Base-by-base conservation (phyloP, 441 rosid genomes). In the Croton setiger region DNA sequence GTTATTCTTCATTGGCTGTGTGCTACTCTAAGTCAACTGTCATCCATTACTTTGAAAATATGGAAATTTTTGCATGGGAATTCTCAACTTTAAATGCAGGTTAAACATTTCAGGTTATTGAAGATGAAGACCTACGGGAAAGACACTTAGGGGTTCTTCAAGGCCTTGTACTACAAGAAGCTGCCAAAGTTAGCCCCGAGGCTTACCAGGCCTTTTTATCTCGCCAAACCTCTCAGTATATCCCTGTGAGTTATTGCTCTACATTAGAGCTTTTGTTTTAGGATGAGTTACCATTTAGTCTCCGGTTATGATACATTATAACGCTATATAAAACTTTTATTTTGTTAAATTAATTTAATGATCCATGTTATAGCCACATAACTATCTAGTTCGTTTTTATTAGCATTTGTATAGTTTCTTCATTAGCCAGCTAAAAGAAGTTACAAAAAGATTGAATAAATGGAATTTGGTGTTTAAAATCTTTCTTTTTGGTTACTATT, bases 141-240 rank as follows among this genome's bases (percentile, higher is more conserved):
- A 87, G 96, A 59, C 81, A 90, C 80, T 78, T 87, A 63, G 98
- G 98, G 36, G 90, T 85, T 75, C 88, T 92, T 82, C 95, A 92
- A 79, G 98, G 95, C 53, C 78, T 84, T 70, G 75, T 79, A 35
- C 74, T 79, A 48, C 82, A 69, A 71, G 92, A 86, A 72, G 92
- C 93, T 71, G 76, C 88, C 3, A 74, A 75, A 75, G 37, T 79
- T 63, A 67, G 70, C 37, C 82, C 91, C 2, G 64, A 75, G 68
- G 92, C 96, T 70, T 82, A 86, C 77, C 72, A 84, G 75, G 93
- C 93, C 73, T 75, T 88, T 75, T 49, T 76, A 43, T 87, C 88
- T 56, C 76, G 73, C 74, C 83, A 82, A 70, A 80, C 81, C 4
- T 79, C 78, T 73, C 85, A 83, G 79, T 88, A 86, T 53, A 86